phyloP scores from a whole-genome alignment of 139 green algal species.

The Chlorella vulgaris region DNA sequence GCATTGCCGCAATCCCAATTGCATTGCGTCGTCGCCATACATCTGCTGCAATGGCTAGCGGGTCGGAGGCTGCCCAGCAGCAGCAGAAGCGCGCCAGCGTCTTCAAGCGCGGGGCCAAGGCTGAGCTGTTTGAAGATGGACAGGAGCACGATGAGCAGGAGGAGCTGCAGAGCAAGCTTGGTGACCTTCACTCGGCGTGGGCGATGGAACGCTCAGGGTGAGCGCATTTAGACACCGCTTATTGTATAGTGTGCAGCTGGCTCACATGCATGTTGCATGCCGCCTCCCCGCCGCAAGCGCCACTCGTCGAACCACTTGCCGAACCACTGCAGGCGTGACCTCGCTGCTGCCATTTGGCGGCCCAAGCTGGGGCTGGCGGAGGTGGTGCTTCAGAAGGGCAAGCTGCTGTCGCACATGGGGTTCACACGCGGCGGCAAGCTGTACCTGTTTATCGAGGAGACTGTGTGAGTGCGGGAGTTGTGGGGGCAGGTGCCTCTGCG shows the following conservation, averaged over 20 bases:
- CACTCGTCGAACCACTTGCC: too few species aligned
- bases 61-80: too few species aligned
- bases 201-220: constrained; percentile 27
- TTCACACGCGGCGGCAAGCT: constrained; percentile 23
- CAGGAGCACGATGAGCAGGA: not conserved
- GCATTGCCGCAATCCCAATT: too few species aligned
- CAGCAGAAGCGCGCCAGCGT: too few species aligned
- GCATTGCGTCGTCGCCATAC: too few species aligned
- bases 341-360: constrained; percentile 48
- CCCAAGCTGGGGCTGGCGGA: constrained; percentile 36
- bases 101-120: constrained; percentile 35
- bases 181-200: constrained; percentile 37
- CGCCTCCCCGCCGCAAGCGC: not conserved
- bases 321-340: constrained; percentile 12
- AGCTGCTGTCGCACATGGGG: constrained; percentile 42
- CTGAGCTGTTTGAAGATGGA: constrained; percentile 38
- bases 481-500: too few species aligned
- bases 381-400: constrained; percentile 45
- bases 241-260: not conserved
- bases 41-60: too few species aligned
- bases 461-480: constrained; percentile 13
- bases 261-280: too few species aligned
- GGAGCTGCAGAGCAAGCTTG: constrained; percentile 34
- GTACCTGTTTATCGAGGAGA: constrained; percentile 45
- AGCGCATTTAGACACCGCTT: not conserved